phyloP scores from a whole-genome alignment of 2,329 filamentous ascomycete genomes.

The Conoideocrella luteorostrata region DNA sequence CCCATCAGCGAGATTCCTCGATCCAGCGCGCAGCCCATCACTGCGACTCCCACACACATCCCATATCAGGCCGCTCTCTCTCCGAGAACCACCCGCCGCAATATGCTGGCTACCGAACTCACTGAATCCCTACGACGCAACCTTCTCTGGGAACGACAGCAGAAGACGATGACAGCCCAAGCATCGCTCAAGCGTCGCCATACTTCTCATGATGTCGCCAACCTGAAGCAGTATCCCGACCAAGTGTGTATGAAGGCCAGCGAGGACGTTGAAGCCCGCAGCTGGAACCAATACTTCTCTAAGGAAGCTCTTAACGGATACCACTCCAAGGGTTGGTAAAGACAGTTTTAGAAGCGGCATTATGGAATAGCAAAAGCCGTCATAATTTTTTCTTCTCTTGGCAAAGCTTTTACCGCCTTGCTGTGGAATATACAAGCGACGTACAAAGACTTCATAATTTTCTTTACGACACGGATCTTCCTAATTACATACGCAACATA shows the following conservation, averaged over 20 bases:
- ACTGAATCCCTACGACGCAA: slow-evolving; percentile 89
- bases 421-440: too few species aligned
- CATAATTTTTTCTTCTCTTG: neutral
- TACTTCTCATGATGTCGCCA: slow-evolving; percentile 84
- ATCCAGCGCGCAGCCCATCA: slow-evolving; percentile 69
- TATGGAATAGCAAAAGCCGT: too few species aligned
- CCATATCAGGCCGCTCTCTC: slow-evolving; percentile 72
- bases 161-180: slow-evolving; percentile 84
- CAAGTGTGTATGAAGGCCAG: slow-evolving; percentile 53
- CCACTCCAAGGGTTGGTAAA: slow-evolving; percentile 38
- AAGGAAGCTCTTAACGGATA: slow-evolving; percentile 57
- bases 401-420: too few species aligned
- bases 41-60: slow-evolving; percentile 59
- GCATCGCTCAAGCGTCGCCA: slow-evolving; percentile 85
- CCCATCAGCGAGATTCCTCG: slow-evolving; percentile 59
- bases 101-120: slow-evolving; percentile 93
- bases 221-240: slow-evolving; percentile 76
- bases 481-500: too few species aligned
- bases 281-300: slow-evolving; percentile 82
- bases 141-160: slow-evolving; percentile 89
- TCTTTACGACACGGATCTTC: too few species aligned
- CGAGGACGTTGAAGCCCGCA: slow-evolving; percentile 60
- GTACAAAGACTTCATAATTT: too few species aligned
- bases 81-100: slow-evolving; percentile 82
- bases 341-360: too few species aligned